Base-by-base conservation (phyloP, 306 rosid genomes). In the Leucaena leucocephala region DNA sequence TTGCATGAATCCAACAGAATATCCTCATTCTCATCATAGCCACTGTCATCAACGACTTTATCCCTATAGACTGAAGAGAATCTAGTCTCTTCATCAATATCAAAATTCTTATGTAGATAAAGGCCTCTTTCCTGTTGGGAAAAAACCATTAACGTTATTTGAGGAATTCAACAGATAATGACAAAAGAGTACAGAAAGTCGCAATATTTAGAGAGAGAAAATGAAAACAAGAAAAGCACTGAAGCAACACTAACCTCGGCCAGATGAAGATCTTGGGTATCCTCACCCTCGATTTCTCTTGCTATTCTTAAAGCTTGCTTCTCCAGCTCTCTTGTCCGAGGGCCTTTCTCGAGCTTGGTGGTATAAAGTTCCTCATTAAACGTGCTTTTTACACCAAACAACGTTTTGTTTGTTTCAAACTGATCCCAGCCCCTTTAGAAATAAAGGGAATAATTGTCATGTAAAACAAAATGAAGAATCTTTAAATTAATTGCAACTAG, bases 211-310 rank as follows among this genome's bases (percentile, higher is more conserved):
- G 22, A 11, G 15, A 9, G 4, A 33, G 38, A 62, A 74, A 27
- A 3, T 46, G 34, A 12, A 15, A 39, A 79, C 36, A 52, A 63
- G 22, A 40, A 74, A 45, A 4, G 48, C 42, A 81, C 43, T 22
- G 73, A 75, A 81, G 75, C 79, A 65, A 80, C 79, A 72, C 86
- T 80, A 77, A 94, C 98, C 96, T 95, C 98, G 38, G 98, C 98
- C 62, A 90, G 80, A 84, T 95, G 98, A 80, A 88, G 91, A 92
- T 95, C 98, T 79, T 81, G 90, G 45, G 98, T 92, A 3, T 88
- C 98, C 90, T 95, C 98, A 0, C 92, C 95, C 91, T 92, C 98
- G 72, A 93, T 95, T 89, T 95, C 98, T 85, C 90, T 86, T 4
- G 98, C 98, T 76, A 92, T 86, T 89, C 90, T 90, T 77, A 67